Evolutionary conservation across 164 flowering plant genomes (phyloP).

Genomic region (Dillenia turbinata): DNA sequence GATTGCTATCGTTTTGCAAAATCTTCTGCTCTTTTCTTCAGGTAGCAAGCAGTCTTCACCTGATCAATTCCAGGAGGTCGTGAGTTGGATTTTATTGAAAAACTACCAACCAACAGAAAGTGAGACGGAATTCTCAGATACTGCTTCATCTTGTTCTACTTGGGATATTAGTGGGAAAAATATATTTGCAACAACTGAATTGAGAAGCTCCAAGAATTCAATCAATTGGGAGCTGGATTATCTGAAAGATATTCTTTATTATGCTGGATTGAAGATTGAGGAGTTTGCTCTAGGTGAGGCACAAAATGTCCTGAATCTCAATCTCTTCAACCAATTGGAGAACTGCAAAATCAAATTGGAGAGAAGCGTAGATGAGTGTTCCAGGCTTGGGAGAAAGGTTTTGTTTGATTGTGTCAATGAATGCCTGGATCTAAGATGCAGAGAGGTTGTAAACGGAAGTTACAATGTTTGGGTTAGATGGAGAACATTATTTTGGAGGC

Average conservation of each 20-base stretch:
- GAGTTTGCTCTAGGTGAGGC: slow-evolving; percentile 27
- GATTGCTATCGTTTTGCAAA: neutral
- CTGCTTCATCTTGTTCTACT: slow-evolving; percentile 24
- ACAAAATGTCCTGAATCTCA: slow-evolving; percentile 19
- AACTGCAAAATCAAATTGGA: slow-evolving; percentile 14
- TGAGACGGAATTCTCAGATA: slow-evolving; percentile 25
- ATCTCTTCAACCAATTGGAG: slow-evolving; percentile 40
- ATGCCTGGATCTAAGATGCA: slow-evolving; percentile 24
- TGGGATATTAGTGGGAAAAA: slow-evolving; percentile 6
- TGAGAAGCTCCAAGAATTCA: slow-evolving; percentile 6
- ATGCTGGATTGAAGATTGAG: slow-evolving; percentile 23
- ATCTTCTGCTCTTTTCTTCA: slow-evolving; percentile 14
- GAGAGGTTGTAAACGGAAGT: slow-evolving; percentile 23
- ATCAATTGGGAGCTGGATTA: slow-evolving; percentile 44
- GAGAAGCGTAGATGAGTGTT: slow-evolving; percentile 17
- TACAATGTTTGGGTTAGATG: slow-evolving; percentile 30
- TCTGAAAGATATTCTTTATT: slow-evolving; percentile 24
- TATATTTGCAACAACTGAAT: neutral
- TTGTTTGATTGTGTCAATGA: slow-evolving; percentile 50
- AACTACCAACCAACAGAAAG: slow-evolving; percentile 8
- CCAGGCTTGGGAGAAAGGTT: slow-evolving; percentile 31
- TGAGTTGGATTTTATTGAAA: slow-evolving; percentile 8
- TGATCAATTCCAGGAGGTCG: slow-evolving; percentile 13
- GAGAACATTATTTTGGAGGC: slow-evolving; percentile 15
- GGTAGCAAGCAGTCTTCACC: slow-evolving; percentile 15